phyloP scores from a whole-genome alignment of 2,329 filamentous ascomycete genomes.

The Botrytis hyacinthi region DNA sequence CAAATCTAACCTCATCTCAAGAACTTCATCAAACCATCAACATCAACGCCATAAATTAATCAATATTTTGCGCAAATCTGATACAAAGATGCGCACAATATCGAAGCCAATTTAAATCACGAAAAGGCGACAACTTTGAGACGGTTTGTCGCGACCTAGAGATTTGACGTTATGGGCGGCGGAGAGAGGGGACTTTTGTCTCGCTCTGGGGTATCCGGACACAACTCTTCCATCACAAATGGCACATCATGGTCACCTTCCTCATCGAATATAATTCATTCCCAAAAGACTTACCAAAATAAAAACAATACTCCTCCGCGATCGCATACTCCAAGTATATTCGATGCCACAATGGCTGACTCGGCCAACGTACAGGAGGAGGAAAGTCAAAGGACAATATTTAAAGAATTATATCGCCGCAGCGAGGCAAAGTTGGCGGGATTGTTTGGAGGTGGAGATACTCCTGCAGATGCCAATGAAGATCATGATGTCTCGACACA shows the following conservation, averaged over 20 bases:
- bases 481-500: constrained; percentile 37
- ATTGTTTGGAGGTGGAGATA: constrained; percentile 59
- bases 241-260: constrained; percentile 63
- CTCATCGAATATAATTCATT: constrained; percentile 48
- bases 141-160: constrained; percentile 32
- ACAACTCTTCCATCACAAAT: constrained; percentile 31
- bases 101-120: constrained; percentile 30
- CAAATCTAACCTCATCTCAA: constrained; percentile 17
- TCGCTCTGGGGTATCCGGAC: constrained; percentile 29
- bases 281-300: constrained; percentile 52
- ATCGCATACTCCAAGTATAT: constrained; percentile 34
- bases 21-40: constrained; percentile 20
- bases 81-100: constrained; percentile 20
- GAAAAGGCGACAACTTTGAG: constrained; percentile 28
- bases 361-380: constrained; percentile 59
- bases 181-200: constrained; percentile 32
- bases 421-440: constrained; percentile 74
- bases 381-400: constrained; percentile 67
- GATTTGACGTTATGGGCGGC: constrained; percentile 22
- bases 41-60: constrained; percentile 19
- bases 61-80: constrained; percentile 21
- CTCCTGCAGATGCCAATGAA: constrained; percentile 25
- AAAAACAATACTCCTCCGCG: constrained; percentile 55
- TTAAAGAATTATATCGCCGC: constrained; percentile 73
- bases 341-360: constrained; percentile 46